Conservation (phyloP, 148 eudicot genomes). For the Euryodendron excelsum region DNA sequence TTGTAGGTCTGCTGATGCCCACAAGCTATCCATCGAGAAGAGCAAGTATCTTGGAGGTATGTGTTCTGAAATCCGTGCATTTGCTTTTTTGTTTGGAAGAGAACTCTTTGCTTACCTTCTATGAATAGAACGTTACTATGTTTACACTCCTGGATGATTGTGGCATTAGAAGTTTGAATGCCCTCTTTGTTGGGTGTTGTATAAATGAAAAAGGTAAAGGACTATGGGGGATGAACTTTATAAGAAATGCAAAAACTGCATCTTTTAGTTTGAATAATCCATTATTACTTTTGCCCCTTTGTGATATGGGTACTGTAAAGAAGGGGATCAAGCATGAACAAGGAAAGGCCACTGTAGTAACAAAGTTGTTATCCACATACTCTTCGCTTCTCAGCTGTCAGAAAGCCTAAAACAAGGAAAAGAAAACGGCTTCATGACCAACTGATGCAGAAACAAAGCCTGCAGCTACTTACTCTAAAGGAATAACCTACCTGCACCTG, state of each 20-base stretch:
- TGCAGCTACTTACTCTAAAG: not conserved
- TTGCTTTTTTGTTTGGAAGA: not conserved
- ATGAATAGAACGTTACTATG: not conserved
- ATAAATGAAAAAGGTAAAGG: not conserved
- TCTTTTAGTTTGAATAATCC: not conserved
- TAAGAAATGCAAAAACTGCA: not conserved
- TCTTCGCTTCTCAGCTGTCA: not conserved
- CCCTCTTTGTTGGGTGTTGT: not conserved
- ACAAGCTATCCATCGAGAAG: conserved; percentile 93
- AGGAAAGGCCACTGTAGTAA: not conserved
- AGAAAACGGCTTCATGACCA: not conserved
- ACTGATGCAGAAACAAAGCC: not conserved
- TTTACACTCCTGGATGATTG: not conserved
- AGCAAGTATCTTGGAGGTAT: conserved; percentile 99
- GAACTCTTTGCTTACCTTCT: not conserved
- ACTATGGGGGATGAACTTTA: not conserved
- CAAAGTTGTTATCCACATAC: not conserved
- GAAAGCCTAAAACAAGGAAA: not conserved
- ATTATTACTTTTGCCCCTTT: not conserved
- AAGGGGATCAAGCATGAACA: not conserved
- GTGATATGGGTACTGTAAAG: not conserved
- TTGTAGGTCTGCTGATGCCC: conserved; percentile 76
- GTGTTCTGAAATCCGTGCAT: conserved; percentile 1
- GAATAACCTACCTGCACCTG: not conserved
- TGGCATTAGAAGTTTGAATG: not conserved